These are phyloP conservation scores for Cyberlindnera amylophila DNA, from an alignment of 805 yeast species.

Conservation along the genomic window DNA sequence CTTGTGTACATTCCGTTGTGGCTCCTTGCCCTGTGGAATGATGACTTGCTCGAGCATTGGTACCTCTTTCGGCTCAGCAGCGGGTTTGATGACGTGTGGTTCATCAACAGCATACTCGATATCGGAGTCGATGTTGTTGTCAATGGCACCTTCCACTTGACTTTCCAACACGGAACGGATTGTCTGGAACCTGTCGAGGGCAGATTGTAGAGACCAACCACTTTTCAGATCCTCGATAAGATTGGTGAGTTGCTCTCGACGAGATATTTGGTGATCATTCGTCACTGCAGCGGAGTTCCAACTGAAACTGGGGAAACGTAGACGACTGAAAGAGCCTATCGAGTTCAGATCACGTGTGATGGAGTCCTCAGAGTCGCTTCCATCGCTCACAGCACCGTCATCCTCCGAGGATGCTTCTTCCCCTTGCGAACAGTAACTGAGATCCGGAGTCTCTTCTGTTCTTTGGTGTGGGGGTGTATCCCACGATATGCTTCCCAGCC, in stretches of 20 bases:
- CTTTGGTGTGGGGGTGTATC: neutral
- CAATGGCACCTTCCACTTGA: conserved; percentile 29
- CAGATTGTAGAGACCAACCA: conserved; percentile 48
- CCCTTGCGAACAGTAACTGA: neutral
- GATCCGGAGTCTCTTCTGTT: conserved; percentile 2
- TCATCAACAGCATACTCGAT: conserved; percentile 36
- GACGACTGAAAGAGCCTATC: conserved; percentile 38
- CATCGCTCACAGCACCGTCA: conserved; percentile 11
- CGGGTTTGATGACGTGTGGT: conserved; percentile 51
- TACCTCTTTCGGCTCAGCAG: conserved; percentile 42
- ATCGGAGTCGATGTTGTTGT: conserved; percentile 28
- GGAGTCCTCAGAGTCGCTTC: conserved; percentile 29
- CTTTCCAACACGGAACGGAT: conserved; percentile 29
- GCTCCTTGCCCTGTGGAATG: conserved; percentile 41
- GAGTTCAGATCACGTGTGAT: conserved; percentile 46
- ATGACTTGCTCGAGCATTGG: conserved; percentile 52
- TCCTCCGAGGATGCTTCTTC: neutral
- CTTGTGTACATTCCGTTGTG: conserved; percentile 16
- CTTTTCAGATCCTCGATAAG: conserved; percentile 34
- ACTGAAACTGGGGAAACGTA: conserved; percentile 24
- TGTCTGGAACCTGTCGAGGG: conserved; percentile 48
- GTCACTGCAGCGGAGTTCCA: conserved; percentile 7
- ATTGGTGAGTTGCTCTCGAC: conserved; percentile 31
- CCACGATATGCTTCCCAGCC: conserved; percentile 4
- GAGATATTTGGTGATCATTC: conserved; percentile 12